Percentiles rank a stretch among this genome's conserved stretches.
Evolutionary conservation across 495 filamentous ascomycete species (phyloP).

Genomic region (Trichoderma reesei): DNA sequence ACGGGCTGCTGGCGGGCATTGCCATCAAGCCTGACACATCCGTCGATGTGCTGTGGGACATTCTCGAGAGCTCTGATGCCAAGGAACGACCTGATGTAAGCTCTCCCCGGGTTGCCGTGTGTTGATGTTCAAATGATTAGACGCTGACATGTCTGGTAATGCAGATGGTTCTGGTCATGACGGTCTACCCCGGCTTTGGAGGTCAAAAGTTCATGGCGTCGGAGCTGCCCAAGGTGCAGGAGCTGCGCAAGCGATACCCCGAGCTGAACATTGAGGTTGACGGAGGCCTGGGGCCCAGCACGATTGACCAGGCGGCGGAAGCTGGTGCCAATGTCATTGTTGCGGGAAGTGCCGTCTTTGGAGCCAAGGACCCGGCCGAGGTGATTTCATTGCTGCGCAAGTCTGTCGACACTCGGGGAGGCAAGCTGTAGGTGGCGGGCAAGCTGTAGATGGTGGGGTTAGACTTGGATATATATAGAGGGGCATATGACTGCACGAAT

Average conservation of each 20-base stretch:
- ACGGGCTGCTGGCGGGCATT: constrained; percentile 84
- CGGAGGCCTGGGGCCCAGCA: constrained; percentile 77
- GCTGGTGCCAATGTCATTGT: constrained; percentile 98
- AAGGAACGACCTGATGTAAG: constrained; percentile 84
- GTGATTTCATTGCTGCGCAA: constrained; percentile 74
- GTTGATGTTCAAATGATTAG: background rate
- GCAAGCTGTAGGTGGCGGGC: constrained; percentile 18
- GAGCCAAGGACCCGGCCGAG: constrained; percentile 73
- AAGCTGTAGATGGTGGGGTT: background rate
- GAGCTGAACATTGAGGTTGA: constrained; percentile 95
- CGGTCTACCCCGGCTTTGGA: constrained; percentile 93
- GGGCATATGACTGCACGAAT: background rate
- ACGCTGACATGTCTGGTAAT: background rate
- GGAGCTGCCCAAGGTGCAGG: constrained; percentile 85
- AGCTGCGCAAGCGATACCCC: constrained; percentile 74
- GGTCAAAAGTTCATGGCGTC: constrained; percentile 97
- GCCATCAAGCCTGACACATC: constrained; percentile 89
- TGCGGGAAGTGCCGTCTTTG: constrained; percentile 93
- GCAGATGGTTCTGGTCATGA: constrained; percentile 98
- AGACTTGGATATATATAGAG: background rate
- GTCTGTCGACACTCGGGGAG: constrained; percentile 56
- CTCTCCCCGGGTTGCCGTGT: background rate
- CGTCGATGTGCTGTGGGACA: constrained; percentile 83
- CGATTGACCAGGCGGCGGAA: constrained; percentile 88
- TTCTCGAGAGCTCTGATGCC: constrained; percentile 60